phyloP scores from a whole-genome alignment of 345 rosid species.

The Boechera retrofracta region DNA sequence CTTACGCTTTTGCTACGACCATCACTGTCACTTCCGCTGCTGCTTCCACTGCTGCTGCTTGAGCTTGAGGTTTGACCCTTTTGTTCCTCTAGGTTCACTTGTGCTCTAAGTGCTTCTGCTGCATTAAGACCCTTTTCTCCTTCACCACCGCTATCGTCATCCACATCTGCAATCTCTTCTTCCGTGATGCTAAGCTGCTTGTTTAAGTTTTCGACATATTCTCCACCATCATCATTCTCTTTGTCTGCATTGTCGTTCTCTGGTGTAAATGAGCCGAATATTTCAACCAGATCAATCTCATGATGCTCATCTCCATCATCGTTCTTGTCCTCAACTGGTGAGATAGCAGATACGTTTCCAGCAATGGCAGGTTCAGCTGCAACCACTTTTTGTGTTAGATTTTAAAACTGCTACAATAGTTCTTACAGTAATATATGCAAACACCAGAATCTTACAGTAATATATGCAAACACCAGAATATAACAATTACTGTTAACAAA shows the following conservation, averaged over 20 bases:
- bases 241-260: conserved; percentile 52
- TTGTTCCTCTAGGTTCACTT: conserved; percentile 63
- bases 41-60: conserved; percentile 78
- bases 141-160: conserved; percentile 58
- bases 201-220: conserved; percentile 28
- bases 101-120: conserved; percentile 93
- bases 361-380: conserved; percentile 48
- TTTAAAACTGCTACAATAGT: conserved; percentile 41
- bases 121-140: conserved; percentile 75
- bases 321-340: conserved; percentile 52
- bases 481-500: neutral
- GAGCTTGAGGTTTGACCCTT: conserved; percentile 58
- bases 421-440: neutral
- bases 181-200: conserved; percentile 36
- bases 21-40: conserved; percentile 66
- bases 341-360: conserved; percentile 40
- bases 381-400: conserved; percentile 43
- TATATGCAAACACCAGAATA: neutral
- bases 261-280: conserved; percentile 65
- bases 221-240: conserved; percentile 46
- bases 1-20: conserved; percentile 64
- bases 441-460: neutral
- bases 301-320: conserved; percentile 71
- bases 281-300: conserved; percentile 62
- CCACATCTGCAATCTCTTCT: conserved; percentile 95